These are phyloP conservation scores for Penicillium sp. DNA, from an alignment of 2,329 filamentous ascomycete genomes.

Conservation along the genomic window DNA sequence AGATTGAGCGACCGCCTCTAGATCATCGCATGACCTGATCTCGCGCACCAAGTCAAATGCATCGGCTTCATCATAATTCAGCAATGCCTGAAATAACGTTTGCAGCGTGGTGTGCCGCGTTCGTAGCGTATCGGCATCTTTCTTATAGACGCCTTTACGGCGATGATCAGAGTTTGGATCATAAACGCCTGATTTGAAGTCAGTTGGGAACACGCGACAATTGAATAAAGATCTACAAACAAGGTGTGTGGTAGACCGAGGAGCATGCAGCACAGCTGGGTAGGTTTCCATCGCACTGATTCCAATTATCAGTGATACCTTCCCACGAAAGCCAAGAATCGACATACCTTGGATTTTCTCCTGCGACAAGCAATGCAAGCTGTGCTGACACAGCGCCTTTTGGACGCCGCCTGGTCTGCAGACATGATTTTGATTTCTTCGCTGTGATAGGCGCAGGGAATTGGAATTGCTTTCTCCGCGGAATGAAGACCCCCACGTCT, in stretches of 20 bases:
- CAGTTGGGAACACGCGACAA: slow-evolving; percentile 1
- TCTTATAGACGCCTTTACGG: slow-evolving; percentile 93
- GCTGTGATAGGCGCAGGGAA: slow-evolving; percentile 10
- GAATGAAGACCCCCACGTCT: slow-evolving; percentile 3
- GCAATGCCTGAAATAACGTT: slow-evolving; percentile 86
- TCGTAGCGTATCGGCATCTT: slow-evolving; percentile 85
- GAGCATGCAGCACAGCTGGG: slow-evolving; percentile 94
- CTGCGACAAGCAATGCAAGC: slow-evolving; percentile 78
- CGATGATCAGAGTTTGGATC: slow-evolving; percentile 95
- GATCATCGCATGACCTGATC: slow-evolving; percentile 80
- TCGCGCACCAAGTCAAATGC: slow-evolving; percentile 77
- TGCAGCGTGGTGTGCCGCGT: slow-evolving; percentile 84
- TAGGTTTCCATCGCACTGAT: slow-evolving; percentile 78
- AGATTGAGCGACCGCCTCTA: slow-evolving; percentile 63
- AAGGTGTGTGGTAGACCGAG: slow-evolving; percentile 70
- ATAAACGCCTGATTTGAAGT: slow-evolving; percentile 71
- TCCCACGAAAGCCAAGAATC: background rate
- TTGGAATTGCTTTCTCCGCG: slow-evolving; percentile 17
- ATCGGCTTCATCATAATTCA: slow-evolving; percentile 87
- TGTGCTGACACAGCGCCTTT: slow-evolving; percentile 79
- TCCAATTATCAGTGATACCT: background rate
- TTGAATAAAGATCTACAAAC: slow-evolving; percentile 23
- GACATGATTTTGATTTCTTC: slow-evolving; percentile 27
- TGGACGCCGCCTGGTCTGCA: slow-evolving; percentile 42
- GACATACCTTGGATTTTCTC: slow-evolving; percentile 67